Conservation (phyloP, 1,284 basidiomycete genomes). For the Erythrobasidium hasegawianum region DNA sequence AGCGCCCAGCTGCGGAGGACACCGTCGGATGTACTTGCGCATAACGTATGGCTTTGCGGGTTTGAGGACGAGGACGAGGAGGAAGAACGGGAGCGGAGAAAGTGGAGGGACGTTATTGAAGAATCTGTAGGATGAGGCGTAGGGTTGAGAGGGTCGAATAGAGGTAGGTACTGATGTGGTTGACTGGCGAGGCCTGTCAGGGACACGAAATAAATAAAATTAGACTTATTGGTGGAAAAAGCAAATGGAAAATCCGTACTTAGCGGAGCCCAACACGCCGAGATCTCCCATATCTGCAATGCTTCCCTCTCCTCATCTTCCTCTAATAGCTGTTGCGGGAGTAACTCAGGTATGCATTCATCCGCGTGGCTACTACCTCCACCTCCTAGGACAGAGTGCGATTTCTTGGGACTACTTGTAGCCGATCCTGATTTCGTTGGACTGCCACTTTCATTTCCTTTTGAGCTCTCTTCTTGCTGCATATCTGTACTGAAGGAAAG, state of each 20-base stretch:
- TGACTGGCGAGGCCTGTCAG: neutral
- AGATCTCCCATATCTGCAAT: conserved; percentile 9
- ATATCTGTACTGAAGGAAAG: no score
- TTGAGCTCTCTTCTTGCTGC: no score
- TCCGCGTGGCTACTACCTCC: neutral
- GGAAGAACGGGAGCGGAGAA: no score
- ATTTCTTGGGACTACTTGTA: neutral
- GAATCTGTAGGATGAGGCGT: no score
- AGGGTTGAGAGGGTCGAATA: neutral
- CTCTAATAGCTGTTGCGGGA: neutral
- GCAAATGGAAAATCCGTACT: neutral
- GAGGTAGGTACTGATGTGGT: neutral
- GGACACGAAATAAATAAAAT: no score
- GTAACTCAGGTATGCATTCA: conserved; percentile 2
- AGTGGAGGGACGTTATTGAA: no score
- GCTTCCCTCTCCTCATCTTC: conserved; percentile 4
- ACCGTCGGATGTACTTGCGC: no score
- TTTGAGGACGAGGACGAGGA: no score
- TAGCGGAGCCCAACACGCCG: conserved; percentile 13
- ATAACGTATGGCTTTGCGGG: no score
- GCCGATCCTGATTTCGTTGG: neutral
- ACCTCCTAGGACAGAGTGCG: neutral
- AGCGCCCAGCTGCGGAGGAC: neutral
- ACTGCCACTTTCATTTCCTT: no score
- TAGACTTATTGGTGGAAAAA: no score